Percentiles rank a stretch among this genome's conserved stretches.
phyloP scores from a whole-genome alignment of 2,329 filamentous ascomycete genomes.

The Calonectria pseudoreteaudii region DNA sequence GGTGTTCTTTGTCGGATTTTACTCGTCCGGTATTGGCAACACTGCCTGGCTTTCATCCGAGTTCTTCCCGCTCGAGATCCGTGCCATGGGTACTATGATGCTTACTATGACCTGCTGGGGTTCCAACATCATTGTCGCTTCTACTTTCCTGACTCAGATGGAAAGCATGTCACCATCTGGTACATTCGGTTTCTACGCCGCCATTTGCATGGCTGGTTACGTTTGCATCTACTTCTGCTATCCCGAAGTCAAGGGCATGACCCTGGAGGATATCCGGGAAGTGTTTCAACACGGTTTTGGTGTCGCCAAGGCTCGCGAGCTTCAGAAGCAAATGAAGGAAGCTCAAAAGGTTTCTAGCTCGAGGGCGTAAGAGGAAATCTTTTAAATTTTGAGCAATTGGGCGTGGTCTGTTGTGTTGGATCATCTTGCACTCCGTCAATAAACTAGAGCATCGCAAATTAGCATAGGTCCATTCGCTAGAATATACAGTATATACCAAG shows the following conservation, averaged over 20 bases:
- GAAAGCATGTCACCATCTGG: constrained; percentile 61
- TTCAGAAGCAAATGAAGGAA: constrained; percentile 50
- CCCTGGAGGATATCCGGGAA: constrained; percentile 64
- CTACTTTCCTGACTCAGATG: constrained; percentile 61
- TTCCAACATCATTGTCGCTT: constrained; percentile 61
- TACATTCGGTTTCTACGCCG: constrained; percentile 64
- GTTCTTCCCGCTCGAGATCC: constrained; percentile 59
- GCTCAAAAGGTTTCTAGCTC: not conserved
- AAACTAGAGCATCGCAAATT: not conserved
- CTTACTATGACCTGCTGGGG: constrained; percentile 60
- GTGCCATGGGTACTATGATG: constrained; percentile 62
- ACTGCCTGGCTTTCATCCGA: constrained; percentile 61
- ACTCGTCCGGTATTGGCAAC: constrained; percentile 58
- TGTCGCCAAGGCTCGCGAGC: constrained; percentile 52
- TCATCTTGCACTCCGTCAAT: not conserved
- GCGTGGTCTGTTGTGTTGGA: not conserved
- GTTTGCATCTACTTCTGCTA: constrained; percentile 59
- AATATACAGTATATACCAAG: constrained; percentile 7
- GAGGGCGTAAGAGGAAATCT: constrained; percentile 21
- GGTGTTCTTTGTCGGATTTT: constrained; percentile 48
- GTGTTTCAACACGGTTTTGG: constrained; percentile 63
- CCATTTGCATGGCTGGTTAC: constrained; percentile 60
- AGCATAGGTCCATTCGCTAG: not conserved
- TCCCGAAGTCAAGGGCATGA: constrained; percentile 66
- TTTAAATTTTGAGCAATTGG: not conserved